A percentile compares a stretch with the other conserved stretches of the same genome.
Conservation (phyloP, 1,284 basidiomycete genomes). For the Rhodotorula sp. region DNA sequence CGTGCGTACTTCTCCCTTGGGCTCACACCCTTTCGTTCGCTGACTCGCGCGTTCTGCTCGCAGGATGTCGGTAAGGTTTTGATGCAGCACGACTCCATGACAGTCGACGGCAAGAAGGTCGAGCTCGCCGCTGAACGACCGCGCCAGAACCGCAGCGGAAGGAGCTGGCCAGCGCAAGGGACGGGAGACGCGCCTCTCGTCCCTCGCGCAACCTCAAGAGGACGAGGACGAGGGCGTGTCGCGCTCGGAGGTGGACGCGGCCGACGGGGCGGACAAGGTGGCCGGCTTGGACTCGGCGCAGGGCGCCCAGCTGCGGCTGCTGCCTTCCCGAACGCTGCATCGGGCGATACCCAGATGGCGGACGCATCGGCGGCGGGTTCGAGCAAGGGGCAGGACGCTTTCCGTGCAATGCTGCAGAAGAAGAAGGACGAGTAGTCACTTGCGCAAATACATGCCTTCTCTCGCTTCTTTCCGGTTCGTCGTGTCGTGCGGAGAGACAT, state of each 20-base stretch:
- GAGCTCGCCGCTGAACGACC: conserved; percentile 20
- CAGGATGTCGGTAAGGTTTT: conserved; percentile 77
- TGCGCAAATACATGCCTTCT: neutral
- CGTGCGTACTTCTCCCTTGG: conserved; percentile 55
- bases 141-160: conserved; percentile 2
- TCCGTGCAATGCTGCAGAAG: conserved; percentile 33
- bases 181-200: conserved; percentile 16
- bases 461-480: no score
- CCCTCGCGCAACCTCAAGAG: conserved; percentile 28
- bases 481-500: no score
- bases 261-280: conserved; percentile 3
- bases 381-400: conserved; percentile 33
- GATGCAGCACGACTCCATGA: conserved; percentile 52
- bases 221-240: conserved; percentile 27
- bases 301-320: neutral
- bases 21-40: neutral
- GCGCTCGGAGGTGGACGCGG: conserved; percentile 26
- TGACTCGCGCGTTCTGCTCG: neutral
- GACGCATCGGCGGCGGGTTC: neutral
- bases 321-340: neutral
- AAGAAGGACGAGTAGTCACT: conserved; percentile 10
- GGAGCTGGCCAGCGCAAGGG: neutral
- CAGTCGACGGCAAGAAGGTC: conserved; percentile 23
- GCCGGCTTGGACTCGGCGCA: neutral
- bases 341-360: neutral